Conservation (phyloP, 2,329 filamentous ascomycete genomes). For the Dactylellina drechsleri region DNA sequence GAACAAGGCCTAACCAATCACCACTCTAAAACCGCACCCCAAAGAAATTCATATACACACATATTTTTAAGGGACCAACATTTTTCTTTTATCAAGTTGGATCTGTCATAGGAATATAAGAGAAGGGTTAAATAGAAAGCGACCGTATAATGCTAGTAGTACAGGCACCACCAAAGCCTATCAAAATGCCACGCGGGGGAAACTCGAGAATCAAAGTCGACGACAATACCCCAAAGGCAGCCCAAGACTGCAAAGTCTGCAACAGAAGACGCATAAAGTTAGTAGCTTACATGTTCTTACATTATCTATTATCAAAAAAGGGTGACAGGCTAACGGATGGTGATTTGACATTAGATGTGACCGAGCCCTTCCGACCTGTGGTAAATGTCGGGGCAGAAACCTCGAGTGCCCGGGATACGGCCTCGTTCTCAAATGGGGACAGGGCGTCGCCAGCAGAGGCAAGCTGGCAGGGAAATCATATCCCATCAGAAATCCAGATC, state of each 20-base stretch:
- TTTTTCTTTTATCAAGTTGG: background rate
- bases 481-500: slow-evolving; percentile 50
- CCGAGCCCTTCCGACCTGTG: slow-evolving; percentile 45
- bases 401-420: slow-evolving; percentile 54
- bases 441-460: slow-evolving; percentile 54
- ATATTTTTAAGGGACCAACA: too few species aligned
- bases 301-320: background rate
- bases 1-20: background rate
- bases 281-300: slow-evolving; percentile 10
- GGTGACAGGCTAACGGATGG: background rate
- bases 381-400: slow-evolving; percentile 49
- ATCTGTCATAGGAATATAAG: background rate
- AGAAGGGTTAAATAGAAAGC: background rate
- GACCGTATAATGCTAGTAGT: slow-evolving; percentile 48
- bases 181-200: slow-evolving; percentile 52
- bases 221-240: slow-evolving; percentile 52
- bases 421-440: slow-evolving; percentile 54
- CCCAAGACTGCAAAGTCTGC: slow-evolving; percentile 52
- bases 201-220: slow-evolving; percentile 51
- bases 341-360: slow-evolving; percentile 35
- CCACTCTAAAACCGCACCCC: background rate
- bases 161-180: slow-evolving; percentile 46
- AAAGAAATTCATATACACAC: too few species aligned
- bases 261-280: slow-evolving; percentile 53
- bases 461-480: slow-evolving; percentile 50